Evolutionary conservation across 768 basidiomycete species (phyloP).

Genomic region (Serendipita sp.): DNA sequence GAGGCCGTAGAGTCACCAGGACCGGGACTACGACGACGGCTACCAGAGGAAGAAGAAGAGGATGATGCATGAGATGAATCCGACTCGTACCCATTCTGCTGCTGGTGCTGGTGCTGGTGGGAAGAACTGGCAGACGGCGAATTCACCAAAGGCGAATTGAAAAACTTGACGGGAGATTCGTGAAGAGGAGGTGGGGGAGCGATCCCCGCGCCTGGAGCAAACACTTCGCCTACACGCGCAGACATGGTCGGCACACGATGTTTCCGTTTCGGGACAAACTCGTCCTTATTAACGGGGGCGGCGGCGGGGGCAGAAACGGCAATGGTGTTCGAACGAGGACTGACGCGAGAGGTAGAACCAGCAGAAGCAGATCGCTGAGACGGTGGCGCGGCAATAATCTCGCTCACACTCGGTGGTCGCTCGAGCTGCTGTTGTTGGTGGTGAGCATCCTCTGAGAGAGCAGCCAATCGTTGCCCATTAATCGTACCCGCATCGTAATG

Average conservation of each 20-base stretch:
- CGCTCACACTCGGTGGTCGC: not conserved
- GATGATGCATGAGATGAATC: not conserved
- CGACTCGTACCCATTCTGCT: not conserved
- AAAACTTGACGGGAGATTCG: not conserved
- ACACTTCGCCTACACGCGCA: not conserved
- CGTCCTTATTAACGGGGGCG: no score
- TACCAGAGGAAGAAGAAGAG: not conserved
- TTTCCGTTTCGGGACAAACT: not conserved
- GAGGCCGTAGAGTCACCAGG: not conserved
- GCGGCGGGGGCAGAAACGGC: no score
- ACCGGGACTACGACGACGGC: not conserved
- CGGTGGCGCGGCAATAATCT: not conserved
- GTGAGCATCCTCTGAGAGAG: not conserved
- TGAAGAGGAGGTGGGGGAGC: not conserved
- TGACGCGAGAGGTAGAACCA: not conserved
- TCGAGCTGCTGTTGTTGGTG: not conserved
- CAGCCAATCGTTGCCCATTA: not conserved
- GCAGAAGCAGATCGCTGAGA: not conserved
- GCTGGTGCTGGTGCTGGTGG: not conserved
- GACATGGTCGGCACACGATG: not conserved
- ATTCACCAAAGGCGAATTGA: not conserved
- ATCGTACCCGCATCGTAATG: not conserved
- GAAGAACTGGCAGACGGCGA: not conserved
- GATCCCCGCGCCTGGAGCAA: not conserved
- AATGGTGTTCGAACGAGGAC: not conserved